A percentile compares a stretch with the other conserved stretches of the same genome.
Conservation (phyloP, 441 rosid genomes). For the Brassica balearica region DNA sequence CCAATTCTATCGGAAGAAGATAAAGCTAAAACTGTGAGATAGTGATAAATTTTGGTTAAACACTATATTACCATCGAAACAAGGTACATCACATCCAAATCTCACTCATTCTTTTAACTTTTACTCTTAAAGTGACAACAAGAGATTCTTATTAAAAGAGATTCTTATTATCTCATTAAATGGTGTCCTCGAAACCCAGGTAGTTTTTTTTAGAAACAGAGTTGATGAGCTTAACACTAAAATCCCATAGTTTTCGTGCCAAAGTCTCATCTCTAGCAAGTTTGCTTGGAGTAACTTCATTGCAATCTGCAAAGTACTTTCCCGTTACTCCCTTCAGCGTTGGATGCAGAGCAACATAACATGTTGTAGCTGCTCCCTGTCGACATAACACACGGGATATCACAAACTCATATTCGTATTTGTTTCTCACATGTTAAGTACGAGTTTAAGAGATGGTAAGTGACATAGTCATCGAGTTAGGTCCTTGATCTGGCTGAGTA, state of each 20-base stretch:
- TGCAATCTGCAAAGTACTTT: slow-evolving; percentile 81
- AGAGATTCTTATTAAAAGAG: not conserved
- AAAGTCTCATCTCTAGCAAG: slow-evolving; percentile 62
- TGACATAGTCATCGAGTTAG: not conserved
- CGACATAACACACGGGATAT: slow-evolving; percentile 4
- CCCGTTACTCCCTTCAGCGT: slow-evolving; percentile 68
- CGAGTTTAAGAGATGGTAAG: not conserved
- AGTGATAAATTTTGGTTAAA: not conserved
- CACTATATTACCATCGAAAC: not conserved
- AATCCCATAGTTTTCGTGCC: slow-evolving; percentile 75
- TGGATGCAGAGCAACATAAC: slow-evolving; percentile 86
- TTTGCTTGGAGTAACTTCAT: slow-evolving; percentile 61
- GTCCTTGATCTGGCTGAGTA: slow-evolving; percentile 1
- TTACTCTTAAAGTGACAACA: not conserved
- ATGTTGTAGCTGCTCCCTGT: slow-evolving; percentile 97
- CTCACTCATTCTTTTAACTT: not conserved
- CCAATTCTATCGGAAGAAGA: slow-evolving; percentile 35
- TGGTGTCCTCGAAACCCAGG: slow-evolving; percentile 39
- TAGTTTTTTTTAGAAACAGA: slow-evolving; percentile 46
- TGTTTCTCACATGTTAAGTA: not conserved
- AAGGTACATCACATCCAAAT: slow-evolving; percentile 17
- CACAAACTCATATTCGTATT: not conserved
- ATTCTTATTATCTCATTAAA: not conserved
- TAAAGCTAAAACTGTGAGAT: not conserved
- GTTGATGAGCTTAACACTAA: slow-evolving; percentile 63